Conservation (phyloP, 371 early-diverging fungal genomes). For the Mortierella sp. region DNA sequence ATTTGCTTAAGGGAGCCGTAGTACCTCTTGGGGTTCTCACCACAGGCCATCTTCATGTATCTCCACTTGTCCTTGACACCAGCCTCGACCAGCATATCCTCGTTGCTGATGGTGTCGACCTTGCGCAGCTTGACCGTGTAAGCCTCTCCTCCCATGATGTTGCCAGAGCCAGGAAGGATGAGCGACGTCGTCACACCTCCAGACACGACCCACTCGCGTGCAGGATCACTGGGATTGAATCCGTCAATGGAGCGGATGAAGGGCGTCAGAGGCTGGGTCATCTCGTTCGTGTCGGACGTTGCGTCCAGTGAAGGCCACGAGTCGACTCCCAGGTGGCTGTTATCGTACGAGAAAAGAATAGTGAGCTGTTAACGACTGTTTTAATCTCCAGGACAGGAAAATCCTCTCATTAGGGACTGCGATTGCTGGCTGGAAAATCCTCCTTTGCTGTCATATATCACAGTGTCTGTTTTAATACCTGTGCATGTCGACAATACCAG, state of each 20-base stretch:
- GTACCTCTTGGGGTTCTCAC: slow-evolving; percentile 80
- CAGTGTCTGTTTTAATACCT: too few relatives aligned
- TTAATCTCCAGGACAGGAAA: too few relatives aligned
- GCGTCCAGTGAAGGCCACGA: slow-evolving; percentile 69
- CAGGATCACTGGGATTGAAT: slow-evolving; percentile 72
- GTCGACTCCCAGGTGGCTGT: slow-evolving; percentile 71
- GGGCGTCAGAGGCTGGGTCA: slow-evolving; percentile 72
- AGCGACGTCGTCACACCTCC: slow-evolving; percentile 86
- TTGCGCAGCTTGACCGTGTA: slow-evolving; percentile 74
- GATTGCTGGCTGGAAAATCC: too few relatives aligned
- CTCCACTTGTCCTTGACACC: slow-evolving; percentile 70
- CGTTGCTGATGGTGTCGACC: slow-evolving; percentile 65
- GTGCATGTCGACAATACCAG: slow-evolving; percentile 89
- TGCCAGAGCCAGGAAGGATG: slow-evolving; percentile 83
- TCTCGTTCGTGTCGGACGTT: slow-evolving; percentile 77
- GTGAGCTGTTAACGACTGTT: too few relatives aligned
- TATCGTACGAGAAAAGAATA: not conserved
- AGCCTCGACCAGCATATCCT: slow-evolving; percentile 75
- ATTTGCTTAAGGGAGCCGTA: slow-evolving; percentile 53
- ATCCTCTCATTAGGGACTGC: too few relatives aligned
- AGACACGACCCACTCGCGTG: slow-evolving; percentile 73
- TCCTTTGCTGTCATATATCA: too few relatives aligned
- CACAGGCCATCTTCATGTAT: slow-evolving; percentile 91
- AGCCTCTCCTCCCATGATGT: slow-evolving; percentile 87
- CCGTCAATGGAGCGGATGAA: slow-evolving; percentile 72